Evolutionary conservation across 768 basidiomycete species (phyloP), one percentile per base, ranked within the genome.

Genomic region (Amanita jacksonii): DNA sequence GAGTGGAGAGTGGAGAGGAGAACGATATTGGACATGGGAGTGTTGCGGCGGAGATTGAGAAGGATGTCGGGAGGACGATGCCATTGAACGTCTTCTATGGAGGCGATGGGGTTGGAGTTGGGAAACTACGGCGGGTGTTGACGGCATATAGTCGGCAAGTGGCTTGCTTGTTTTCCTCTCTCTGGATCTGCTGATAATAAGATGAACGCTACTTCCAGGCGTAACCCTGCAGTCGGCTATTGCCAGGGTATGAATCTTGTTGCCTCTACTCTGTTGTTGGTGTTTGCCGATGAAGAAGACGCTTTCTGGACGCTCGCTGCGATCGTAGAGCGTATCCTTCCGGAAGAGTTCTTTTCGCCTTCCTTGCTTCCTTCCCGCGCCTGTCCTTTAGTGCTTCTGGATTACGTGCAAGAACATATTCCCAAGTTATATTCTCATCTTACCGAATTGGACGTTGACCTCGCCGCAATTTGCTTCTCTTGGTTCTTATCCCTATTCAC

Each of bases 401-500:
- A 96, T 54, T 89, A 88, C 49, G 85, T 97, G 3, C 78, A 80
- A 36, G 85, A 90, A 49, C 59, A 69, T 34, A 67, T 77, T 5
- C 92, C 91, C 0, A 83, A 79, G 59, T 65, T 98, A 1, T 76
- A 83, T 43, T 57, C 66, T 0, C 91, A 97, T 53, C 68, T 98
- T 28, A 72, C 70, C 1, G 73, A 81, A 9, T 76, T 94, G 1
- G 89, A 85, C 4, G 81, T 97, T 9, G 93, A 99, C 57, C 72
- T 99, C 2, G 81, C 82, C 2, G 92, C 93, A 0, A 90, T 97
- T 49, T 96, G 91, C 48, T 99, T 99, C 68, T 94, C 92, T 9
- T 99, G 96, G 96, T 96, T 97, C 63, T 66, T 99, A 19, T 92
- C 90, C 3, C 68, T 99, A 16, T 98, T 98, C 56, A 96, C 93